Base-by-base conservation (phyloP, 78 protist species). In the Polysphondylium violaceum region DNA sequence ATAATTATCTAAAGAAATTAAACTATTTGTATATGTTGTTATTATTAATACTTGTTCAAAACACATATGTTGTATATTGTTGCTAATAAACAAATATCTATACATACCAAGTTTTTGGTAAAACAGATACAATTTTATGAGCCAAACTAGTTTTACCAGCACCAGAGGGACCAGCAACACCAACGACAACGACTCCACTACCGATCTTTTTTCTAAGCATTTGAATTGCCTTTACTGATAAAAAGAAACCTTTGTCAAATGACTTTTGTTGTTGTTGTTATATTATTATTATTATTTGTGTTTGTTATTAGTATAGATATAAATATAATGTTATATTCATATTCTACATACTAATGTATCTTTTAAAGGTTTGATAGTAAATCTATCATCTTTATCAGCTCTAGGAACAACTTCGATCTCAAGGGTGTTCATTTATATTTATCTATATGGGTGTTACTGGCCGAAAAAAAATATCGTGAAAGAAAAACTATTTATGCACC, bases 81-180 rank as follows among this genome's bases (percentile, higher is more conserved):
- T 29, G 16, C 23, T 60, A 60, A 2, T 60, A n/a, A 12, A 29
- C 3, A 31, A 60, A 19, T 56, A 56, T 7, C 2, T 31, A 19
- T 12, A 81, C 83, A 59, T 76, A 74, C 95, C 72, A 61, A 12
- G 78, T 71, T 47, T 69, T 76, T 67, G 77, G 87, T 43, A 86
- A 74, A 27, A 92, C 85, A 0, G 83, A 67, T 9, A 69, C 92
- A 43, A 92, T 74, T 23, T 86, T 86, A 44, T 67, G 85, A 23
- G 91, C 77, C 2, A 92, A 50, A 25, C 72, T 23, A 14, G 91
- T 85, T 53, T 86, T 92, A 35, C 95, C 95, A 25, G 95, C 83
- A 31, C 95, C 95, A 72, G 81, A 63, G 17, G 95, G 93, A 40
- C 95, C 95, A 6, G 93, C 95, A 59, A 92, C 83, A 67, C 92